Evolutionary conservation across 768 basidiomycete genomes (phyloP), one percentile per base, ranked within the genome.

Genomic region (Dacryopinax spathularia): DNA sequence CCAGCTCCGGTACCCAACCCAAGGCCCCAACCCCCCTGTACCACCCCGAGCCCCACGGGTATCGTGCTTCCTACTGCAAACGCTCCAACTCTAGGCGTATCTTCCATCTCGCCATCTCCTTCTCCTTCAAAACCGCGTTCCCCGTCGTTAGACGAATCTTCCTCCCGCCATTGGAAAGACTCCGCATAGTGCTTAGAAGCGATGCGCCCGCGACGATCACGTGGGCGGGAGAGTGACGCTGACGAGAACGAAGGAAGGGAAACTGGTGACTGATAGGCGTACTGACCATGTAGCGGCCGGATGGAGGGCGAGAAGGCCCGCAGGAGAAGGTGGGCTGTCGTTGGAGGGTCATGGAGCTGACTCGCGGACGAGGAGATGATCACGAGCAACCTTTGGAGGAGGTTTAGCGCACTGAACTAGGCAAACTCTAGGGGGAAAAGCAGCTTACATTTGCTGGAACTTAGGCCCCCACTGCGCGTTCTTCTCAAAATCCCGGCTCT

Each of bases 381-480:
- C 25, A 56, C 48, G 31, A 56, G 48, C 13, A 56, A 20, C 48
- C 48, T n/a, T n/a, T 56, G 48, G 43, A 20, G 10, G 20, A 3
- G 7, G 9, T 9, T 56, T 56, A 56, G 48, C 29, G 48, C 48
- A 56, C 10, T 5, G 9, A 18, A 13, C 25, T 29, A 29, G 48
- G 9, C 9, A 41, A 4, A 41, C 5, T 5, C 25, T 29, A 9
- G 25, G 33, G 41, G 15, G 68, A 25, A 7, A 56, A 41, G 6
- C 33, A 5, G 68, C 82, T 60, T 69, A 88, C 89, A 91, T 91
- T 73, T 91, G 89, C 66, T 89, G 88, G 22, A 91, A 72, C 25
- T 87, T 81, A 18, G 88, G 86, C 63, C 82, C 81, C 65, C 84
- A 82, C 1, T 80, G 78, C 13, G 79, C 73, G 1, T 79, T 77